Conservation (phyloP, 306 rosid species). For the Begonia peltatifolia region DNA sequence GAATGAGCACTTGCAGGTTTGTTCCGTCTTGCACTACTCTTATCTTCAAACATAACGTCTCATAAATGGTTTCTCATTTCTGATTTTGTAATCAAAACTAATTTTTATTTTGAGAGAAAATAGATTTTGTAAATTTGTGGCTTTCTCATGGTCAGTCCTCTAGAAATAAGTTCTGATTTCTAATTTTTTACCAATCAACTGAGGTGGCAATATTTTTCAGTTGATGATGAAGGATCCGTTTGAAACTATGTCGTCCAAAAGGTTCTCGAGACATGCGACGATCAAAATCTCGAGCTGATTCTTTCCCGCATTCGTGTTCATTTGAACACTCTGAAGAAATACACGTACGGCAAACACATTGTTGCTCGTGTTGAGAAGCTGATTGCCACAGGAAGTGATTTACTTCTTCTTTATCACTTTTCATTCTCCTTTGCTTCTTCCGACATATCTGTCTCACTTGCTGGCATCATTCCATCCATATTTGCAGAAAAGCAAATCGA, state of each 20-base stretch:
- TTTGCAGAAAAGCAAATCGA: constrained; percentile 88
- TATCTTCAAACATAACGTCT: no score
- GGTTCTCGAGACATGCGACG: constrained; percentile 90
- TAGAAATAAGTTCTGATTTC: neutral
- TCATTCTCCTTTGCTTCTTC: neutral
- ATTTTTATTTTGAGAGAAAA: no score
- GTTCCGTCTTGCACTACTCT: constrained; percentile 1
- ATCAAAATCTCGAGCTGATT: constrained; percentile 69
- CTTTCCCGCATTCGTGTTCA: constrained; percentile 95
- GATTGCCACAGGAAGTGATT: constrained; percentile 80
- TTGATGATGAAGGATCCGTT: constrained; percentile 98
- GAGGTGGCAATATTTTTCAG: constrained; percentile 25
- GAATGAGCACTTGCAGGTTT: constrained; percentile 95
- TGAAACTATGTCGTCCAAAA: constrained; percentile 91
- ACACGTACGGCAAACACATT: constrained; percentile 87
- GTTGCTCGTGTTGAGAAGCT: constrained; percentile 96
- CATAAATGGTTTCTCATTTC: no score
- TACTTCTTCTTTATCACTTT: neutral
- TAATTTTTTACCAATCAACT: no score
- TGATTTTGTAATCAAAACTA: no score
- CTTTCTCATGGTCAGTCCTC: no score
- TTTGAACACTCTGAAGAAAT: constrained; percentile 76
- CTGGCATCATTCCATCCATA: neutral
- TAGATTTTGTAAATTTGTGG: no score
- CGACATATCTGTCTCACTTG: neutral